phyloP scores from a whole-genome alignment of 129 eudicot species.

The Flaveria ramosissima region DNA sequence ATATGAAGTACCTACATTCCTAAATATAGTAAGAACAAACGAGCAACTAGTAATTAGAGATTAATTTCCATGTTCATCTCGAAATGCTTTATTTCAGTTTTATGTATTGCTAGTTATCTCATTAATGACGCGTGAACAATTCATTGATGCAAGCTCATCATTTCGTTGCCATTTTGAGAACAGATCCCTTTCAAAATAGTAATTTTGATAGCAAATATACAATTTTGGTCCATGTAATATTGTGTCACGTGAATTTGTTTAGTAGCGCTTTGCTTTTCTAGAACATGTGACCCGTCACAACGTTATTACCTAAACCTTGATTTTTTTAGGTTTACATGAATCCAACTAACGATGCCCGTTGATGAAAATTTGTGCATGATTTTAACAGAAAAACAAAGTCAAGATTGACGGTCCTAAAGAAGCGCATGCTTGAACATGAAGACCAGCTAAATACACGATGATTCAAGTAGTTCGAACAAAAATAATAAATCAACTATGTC shows the following conservation, averaged over 20 bases:
- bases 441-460: neutral
- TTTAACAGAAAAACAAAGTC: neutral
- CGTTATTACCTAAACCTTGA: constrained; percentile 2
- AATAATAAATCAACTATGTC: neutral
- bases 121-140: neutral
- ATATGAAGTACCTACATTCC: neutral
- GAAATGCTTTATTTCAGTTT: neutral
- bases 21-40: neutral
- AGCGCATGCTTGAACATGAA: neutral
- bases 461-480: neutral
- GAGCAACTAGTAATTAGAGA: neutral
- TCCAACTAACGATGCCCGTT: neutral
- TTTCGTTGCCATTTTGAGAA: neutral
- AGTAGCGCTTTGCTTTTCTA: neutral
- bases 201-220: neutral
- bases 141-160: neutral
- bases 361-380: constrained; percentile 3
- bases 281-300: neutral
- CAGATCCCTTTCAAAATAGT: neutral
- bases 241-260: neutral
- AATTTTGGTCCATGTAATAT: neutral
- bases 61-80: neutral
- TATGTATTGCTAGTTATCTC: neutral
- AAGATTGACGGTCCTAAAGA: neutral
- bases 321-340: neutral